A percentile compares a stretch with the other conserved stretches of the same genome.
phyloP scores from a whole-genome alignment of 164 flowering plant genomes.

The Sextonia rubra region DNA sequence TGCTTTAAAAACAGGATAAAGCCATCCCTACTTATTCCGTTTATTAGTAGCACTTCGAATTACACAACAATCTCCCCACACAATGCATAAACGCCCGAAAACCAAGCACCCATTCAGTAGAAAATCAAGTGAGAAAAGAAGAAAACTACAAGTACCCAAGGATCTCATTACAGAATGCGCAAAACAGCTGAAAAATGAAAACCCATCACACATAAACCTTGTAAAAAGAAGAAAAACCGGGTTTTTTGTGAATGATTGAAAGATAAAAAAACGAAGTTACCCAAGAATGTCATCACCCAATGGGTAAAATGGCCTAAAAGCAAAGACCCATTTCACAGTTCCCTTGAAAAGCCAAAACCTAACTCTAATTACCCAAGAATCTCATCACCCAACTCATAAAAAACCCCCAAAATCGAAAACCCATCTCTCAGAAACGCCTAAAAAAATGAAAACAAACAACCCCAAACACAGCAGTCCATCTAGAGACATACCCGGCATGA shows the following conservation, averaged over 20 bases:
- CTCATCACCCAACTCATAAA: not conserved
- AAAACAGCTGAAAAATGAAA: no score
- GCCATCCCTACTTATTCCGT: no score
- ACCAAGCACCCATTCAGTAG: no score
- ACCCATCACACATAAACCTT: not conserved
- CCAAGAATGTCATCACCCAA: conserved; percentile 1
- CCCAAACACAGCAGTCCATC: not conserved
- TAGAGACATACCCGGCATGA: conserved; percentile 69
- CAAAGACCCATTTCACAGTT: not conserved
- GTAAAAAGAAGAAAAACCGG: not conserved
- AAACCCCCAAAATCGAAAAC: not conserved
- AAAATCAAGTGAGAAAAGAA: no score
- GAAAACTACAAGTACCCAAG: no score
- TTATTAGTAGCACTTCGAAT: not conserved
- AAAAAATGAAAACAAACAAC: not conserved
- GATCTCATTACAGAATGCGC: no score
- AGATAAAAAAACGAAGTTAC: no score
- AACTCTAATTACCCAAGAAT: not conserved
- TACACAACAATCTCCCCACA: not conserved
- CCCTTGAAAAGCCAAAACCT: not conserved
- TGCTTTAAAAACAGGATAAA: no score
- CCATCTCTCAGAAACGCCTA: not conserved
- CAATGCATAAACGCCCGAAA: not conserved
- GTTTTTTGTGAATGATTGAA: not conserved
- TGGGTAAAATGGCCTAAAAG: not conserved